Percentiles rank a stretch among this genome's conserved stretches.
These are phyloP conservation scores for Termitomyces sp. DNA, from an alignment of 768 basidiomycete species.

Conservation along the genomic window DNA sequence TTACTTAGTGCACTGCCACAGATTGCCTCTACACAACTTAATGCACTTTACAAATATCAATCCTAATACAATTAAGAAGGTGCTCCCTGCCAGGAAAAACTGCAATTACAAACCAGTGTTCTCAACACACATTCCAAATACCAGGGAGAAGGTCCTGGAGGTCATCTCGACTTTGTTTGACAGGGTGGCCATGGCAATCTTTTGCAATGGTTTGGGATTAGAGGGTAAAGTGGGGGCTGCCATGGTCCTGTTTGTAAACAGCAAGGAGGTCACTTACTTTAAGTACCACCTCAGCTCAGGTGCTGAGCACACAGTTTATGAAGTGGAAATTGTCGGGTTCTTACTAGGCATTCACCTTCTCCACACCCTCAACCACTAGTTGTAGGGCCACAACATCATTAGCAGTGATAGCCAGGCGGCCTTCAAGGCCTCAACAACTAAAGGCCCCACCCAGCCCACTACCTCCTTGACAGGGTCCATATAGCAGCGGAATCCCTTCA, in stretches of 20 bases:
- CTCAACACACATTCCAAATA: neutral
- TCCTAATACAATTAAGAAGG: neutral
- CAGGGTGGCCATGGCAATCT: neutral
- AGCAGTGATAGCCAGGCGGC: neutral
- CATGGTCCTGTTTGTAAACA: neutral
- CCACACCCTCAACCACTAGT: neutral
- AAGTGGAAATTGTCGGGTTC: neutral
- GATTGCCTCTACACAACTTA: neutral
- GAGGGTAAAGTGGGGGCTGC: neutral
- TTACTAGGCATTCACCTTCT: neutral
- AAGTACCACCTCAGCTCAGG: neutral
- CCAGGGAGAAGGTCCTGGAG: neutral
- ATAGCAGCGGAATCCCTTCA: neutral
- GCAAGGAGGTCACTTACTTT: neutral
- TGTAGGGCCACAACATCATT: neutral
- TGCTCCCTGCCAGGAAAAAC: neutral
- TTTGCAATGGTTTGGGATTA: neutral
- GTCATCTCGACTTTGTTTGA: neutral
- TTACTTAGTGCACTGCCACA: neutral
- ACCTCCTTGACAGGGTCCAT: neutral
- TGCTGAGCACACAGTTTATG: neutral
- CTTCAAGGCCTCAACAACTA: neutral
- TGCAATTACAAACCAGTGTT: neutral
- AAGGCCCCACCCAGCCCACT: neutral
- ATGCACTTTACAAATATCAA: neutral